These are phyloP conservation scores for Metschnikowia proteae DNA, from an alignment of 805 yeast species.

Conservation along the genomic window DNA sequence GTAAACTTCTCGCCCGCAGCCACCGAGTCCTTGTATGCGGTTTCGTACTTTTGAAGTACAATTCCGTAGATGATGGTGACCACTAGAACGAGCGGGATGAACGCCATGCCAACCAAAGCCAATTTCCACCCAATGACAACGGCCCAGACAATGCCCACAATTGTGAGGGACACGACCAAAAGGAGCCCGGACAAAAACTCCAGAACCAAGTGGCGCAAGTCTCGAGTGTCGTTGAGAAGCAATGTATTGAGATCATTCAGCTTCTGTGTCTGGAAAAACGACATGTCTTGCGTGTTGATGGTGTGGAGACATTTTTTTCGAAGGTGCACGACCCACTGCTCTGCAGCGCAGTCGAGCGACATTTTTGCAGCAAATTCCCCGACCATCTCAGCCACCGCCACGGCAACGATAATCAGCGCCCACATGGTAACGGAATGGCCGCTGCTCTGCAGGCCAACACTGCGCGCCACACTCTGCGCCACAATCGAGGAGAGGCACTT, in stretches of 20 bases:
- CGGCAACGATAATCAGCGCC: constrained; percentile 69
- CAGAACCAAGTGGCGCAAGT: constrained; percentile 61
- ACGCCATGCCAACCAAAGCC: constrained; percentile 73
- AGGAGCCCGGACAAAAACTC: constrained; percentile 55
- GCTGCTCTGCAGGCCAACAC: too few relatives aligned
- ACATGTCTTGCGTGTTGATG: constrained; percentile 48
- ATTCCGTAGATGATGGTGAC: constrained; percentile 51
- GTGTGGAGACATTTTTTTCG: constrained; percentile 47
- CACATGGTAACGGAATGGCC: constrained; percentile 7
- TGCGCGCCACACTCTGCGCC: constrained; percentile 12
- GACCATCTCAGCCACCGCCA: constrained; percentile 63
- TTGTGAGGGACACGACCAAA: constrained; percentile 51
- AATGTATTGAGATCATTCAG: constrained; percentile 60
- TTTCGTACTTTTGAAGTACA: constrained; percentile 53
- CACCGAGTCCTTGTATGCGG: constrained; percentile 52
- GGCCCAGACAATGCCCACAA: constrained; percentile 75
- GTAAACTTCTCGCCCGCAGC: constrained; percentile 50
- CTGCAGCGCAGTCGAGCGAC: constrained; percentile 56
- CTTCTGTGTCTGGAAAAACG: constrained; percentile 47
- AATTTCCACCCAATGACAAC: constrained; percentile 79
- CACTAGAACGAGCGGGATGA: constrained; percentile 60
- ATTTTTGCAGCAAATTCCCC: constrained; percentile 49
- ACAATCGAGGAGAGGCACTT: constrained; percentile 58
- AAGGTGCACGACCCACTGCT: constrained; percentile 57
- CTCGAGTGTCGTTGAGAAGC: constrained; percentile 78